Percentiles rank a stretch among this genome's conserved stretches.
Conservation (phyloP, 179 eudicot genomes). For the Amaranthus tricolor region DNA sequence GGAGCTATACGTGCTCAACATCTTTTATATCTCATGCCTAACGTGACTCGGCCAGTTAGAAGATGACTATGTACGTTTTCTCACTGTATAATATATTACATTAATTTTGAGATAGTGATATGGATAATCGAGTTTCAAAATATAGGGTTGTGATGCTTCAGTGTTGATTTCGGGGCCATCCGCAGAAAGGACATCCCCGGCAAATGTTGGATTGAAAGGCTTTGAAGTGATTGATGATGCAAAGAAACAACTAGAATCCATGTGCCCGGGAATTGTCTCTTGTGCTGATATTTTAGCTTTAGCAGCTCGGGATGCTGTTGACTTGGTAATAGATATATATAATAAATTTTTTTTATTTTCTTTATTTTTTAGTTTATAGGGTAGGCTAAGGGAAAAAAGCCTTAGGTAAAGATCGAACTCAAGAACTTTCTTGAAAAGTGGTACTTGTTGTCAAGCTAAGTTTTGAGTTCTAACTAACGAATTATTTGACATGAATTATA, state of each 20-base stretch:
- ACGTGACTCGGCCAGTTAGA: too few relatives aligned
- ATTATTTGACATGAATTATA: slow-evolving; percentile 9
- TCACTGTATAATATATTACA: too few relatives aligned
- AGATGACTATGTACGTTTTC: too few relatives aligned
- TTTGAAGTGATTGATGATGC: slow-evolving; percentile 77
- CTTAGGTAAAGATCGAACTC: too few relatives aligned
- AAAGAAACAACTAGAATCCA: slow-evolving; percentile 53
- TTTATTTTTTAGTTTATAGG: too few relatives aligned
- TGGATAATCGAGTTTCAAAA: too few relatives aligned
- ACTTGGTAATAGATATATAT: slow-evolving; percentile 36
- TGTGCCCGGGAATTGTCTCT: slow-evolving; percentile 69
- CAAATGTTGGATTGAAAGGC: slow-evolving; percentile 60
- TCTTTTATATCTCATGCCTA: too few relatives aligned
- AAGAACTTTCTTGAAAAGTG: too few relatives aligned
- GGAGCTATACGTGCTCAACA: too few relatives aligned
- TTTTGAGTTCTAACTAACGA: neutral
- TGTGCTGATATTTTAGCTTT: slow-evolving; percentile 78
- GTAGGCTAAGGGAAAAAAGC: too few relatives aligned
- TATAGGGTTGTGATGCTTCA: slow-evolving; percentile 78
- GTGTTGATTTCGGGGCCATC: slow-evolving; percentile 48
- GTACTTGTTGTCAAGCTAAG: too few relatives aligned
- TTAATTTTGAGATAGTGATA: too few relatives aligned
- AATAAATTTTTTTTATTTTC: neutral
- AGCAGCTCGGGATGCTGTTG: slow-evolving; percentile 79
- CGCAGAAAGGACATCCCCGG: slow-evolving; percentile 45